phyloP scores from a whole-genome alignment of 164 flowering plant genomes.

The Taxillus chinensis region DNA sequence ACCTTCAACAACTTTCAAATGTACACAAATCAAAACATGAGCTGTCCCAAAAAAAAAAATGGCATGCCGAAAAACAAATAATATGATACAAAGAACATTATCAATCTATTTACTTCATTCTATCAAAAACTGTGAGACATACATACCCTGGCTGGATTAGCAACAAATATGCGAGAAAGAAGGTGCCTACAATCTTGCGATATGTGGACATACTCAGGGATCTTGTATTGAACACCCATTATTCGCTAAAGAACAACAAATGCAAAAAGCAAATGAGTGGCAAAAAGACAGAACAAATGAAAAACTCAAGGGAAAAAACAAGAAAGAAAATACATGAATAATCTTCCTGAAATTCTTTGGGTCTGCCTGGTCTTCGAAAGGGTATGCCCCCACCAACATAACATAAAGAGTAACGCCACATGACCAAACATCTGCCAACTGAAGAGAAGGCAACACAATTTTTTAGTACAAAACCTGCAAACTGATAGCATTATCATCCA shows the following conservation, averaged over 20 bases:
- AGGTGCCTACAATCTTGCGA: conserved; percentile 64
- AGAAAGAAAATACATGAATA: conserved; percentile 16
- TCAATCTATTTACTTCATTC: too few species aligned
- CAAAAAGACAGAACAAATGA: neutral
- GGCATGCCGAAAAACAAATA: too few species aligned
- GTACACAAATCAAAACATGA: too few species aligned
- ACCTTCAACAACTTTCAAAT: too few species aligned
- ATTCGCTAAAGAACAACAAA: conserved; percentile 37
- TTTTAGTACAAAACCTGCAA: neutral
- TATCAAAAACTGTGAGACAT: neutral
- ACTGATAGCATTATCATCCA: neutral
- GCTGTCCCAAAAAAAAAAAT: too few species aligned
- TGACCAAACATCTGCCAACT: conserved; percentile 94
- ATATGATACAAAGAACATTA: too few species aligned
- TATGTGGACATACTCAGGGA: conserved; percentile 72
- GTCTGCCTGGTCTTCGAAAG: conserved; percentile 83
- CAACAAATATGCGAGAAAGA: conserved; percentile 45
- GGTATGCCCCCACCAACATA: conserved; percentile 85
- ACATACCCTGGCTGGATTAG: neutral
- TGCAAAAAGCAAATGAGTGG: neutral
- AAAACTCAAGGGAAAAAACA: neutral
- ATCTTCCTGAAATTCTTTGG: conserved; percentile 72
- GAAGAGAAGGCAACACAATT: neutral
- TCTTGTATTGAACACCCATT: conserved; percentile 57
- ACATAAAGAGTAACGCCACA: conserved; percentile 88